A percentile compares a stretch with the other conserved stretches of the same genome.
phyloP scores from a whole-genome alignment of 2,329 filamentous ascomycete species.

The Periglandula ipomoeae region DNA sequence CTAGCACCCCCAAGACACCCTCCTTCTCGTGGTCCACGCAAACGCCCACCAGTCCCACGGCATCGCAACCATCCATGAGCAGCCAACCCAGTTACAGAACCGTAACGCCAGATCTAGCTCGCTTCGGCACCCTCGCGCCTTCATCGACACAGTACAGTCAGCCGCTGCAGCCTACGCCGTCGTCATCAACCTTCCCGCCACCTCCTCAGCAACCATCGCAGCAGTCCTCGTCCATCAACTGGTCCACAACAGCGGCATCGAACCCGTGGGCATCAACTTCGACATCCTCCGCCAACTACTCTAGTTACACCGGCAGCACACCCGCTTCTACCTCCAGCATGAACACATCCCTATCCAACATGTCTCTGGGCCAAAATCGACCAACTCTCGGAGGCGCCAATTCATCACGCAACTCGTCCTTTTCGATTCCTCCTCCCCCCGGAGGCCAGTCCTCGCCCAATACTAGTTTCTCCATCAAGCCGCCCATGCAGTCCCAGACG shows the following conservation, averaged over 20 bases:
- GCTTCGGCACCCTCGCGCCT: slow-evolving; percentile 47
- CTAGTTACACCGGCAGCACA: slow-evolving; percentile 15
- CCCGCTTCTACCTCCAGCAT: slow-evolving; percentile 21
- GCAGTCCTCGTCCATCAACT: slow-evolving; percentile 36
- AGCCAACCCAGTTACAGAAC: slow-evolving; percentile 38
- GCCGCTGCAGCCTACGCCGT: slow-evolving; percentile 39
- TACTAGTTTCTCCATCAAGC: slow-evolving; percentile 37
- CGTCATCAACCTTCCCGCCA: slow-evolving; percentile 18
- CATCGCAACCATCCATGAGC: slow-evolving; percentile 16
- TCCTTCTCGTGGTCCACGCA: slow-evolving; percentile 59
- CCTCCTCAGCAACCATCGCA: slow-evolving; percentile 17
- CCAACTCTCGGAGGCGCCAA: slow-evolving; percentile 13
- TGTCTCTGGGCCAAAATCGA: slow-evolving; percentile 38
- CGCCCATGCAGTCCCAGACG: slow-evolving; percentile 22
- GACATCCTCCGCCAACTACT: slow-evolving; percentile 6
- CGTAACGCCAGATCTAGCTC: slow-evolving; percentile 48
- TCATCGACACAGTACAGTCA: slow-evolving; percentile 55
- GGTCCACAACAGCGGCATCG: slow-evolving; percentile 31
- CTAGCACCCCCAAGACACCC: slow-evolving; percentile 33
- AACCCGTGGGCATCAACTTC: slow-evolving; percentile 40
- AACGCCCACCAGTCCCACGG: slow-evolving; percentile 28
- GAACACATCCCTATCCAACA: slow-evolving; percentile 34
- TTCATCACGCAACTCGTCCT: slow-evolving; percentile 33
- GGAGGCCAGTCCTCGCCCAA: slow-evolving; percentile 15
- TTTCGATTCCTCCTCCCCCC: slow-evolving; percentile 50